Percentiles rank a stretch among this genome's conserved stretches.
phyloP scores from a whole-genome alignment of 2,329 filamentous ascomycete species.

The Paraconiothyrium brasiliense region DNA sequence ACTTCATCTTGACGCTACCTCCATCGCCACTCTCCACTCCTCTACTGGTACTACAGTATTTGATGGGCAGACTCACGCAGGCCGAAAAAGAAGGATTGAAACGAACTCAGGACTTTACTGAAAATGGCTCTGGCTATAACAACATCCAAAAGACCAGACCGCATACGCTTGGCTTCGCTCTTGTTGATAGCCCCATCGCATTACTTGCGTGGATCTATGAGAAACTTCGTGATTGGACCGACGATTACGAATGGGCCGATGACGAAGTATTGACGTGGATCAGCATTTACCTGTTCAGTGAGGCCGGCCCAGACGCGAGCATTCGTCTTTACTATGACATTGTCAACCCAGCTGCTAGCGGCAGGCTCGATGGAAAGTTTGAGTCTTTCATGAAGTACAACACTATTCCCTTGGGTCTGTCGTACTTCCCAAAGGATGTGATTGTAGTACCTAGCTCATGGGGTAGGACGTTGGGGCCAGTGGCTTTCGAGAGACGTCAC shows the following conservation, averaged over 20 bases:
- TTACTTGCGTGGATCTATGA: conserved; percentile 83
- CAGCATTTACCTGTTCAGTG: conserved; percentile 31
- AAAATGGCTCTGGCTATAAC: conserved; percentile 68
- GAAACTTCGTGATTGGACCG: conserved; percentile 80
- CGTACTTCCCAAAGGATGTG: conserved; percentile 66
- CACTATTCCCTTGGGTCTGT: conserved; percentile 51
- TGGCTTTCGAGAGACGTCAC: too few species aligned
- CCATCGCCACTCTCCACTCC: background rate
- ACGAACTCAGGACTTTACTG: conserved; percentile 65
- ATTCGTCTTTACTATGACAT: conserved; percentile 15
- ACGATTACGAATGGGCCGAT: conserved; percentile 75
- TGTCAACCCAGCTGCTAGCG: background rate
- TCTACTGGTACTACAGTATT: background rate
- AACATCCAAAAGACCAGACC: conserved; percentile 72
- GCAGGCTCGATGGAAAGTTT: conserved; percentile 1
- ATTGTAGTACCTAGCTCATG: conserved; percentile 62
- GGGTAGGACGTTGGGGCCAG: conserved; percentile 54
- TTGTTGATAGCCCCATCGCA: conserved; percentile 75
- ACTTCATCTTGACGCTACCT: conserved; percentile 7
- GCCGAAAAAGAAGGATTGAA: conserved; percentile 53
- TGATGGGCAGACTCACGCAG: background rate
- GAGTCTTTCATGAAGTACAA: conserved; percentile 35
- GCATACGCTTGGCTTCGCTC: conserved; percentile 74
- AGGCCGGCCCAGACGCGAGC: conserved; percentile 9
- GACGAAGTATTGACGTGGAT: conserved; percentile 82